These are phyloP conservation scores for Falciphora oryzae DNA, from an alignment of 2,329 filamentous ascomycete species.

Conservation along the genomic window DNA sequence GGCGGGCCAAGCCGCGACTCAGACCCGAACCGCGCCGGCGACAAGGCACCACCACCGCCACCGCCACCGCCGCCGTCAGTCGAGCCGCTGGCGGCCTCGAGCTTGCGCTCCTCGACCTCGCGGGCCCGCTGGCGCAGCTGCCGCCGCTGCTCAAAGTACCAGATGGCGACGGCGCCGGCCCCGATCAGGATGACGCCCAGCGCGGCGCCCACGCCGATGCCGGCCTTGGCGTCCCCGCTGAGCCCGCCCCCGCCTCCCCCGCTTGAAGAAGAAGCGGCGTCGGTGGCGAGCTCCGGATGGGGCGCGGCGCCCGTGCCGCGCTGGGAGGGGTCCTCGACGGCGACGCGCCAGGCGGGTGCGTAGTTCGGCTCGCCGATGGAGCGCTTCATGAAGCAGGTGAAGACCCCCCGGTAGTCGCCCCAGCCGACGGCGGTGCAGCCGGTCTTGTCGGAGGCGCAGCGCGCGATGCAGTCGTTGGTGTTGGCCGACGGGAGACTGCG, in stretches of 20 bases:
- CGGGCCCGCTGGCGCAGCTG: background rate
- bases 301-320: background rate
- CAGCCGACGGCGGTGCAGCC: slow-evolving; percentile 30
- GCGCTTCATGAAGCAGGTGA: slow-evolving; percentile 31
- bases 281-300: background rate
- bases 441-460: slow-evolving; percentile 21
- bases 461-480: slow-evolving; percentile 27
- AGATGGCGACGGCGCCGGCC: background rate
- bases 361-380: slow-evolving; percentile 21
- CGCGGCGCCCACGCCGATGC: slow-evolving; percentile 48
- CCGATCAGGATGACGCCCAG: slow-evolving; percentile 33
- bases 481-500: slow-evolving; percentile 18
- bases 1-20: background rate
- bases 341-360: slow-evolving; percentile 26
- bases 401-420: slow-evolving; percentile 23
- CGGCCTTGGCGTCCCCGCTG: slow-evolving; percentile 47
- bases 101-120: slow-evolving; percentile 1
- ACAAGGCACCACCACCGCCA: background rate
- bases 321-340: slow-evolving; percentile 19
- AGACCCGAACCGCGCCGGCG: background rate
- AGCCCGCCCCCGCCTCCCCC: slow-evolving; percentile 22
- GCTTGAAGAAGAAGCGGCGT: too few species aligned
- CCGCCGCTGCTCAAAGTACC: slow-evolving; percentile 5
- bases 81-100: background rate
- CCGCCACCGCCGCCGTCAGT: slow-evolving; percentile 3